Evolutionary conservation across 371 early-diverging fungal species (phyloP), one percentile per base, ranked within the genome.

Genomic region (Mucor mucedo): DNA sequence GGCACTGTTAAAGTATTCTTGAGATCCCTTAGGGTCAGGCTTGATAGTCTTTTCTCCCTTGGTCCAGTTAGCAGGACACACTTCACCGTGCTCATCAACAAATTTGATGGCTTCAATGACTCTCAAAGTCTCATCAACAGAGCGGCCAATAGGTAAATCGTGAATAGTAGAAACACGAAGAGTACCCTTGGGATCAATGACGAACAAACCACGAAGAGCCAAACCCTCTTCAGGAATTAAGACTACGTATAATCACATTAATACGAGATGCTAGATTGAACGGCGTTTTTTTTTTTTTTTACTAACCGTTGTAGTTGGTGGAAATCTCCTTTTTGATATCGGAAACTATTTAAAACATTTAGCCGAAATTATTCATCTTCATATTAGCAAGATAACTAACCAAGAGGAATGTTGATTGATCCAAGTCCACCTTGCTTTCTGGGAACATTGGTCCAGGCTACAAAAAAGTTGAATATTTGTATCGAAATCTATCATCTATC

Each of bases 101-200:
- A 95, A 97, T 79, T 96, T 89, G 72, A 98, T 84, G 28, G 99
- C 99, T 84, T 98, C 91, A 59, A 99, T 79, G 14, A 98, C 83
- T 72, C 99, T 92, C 55, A 99, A 73, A 35, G 93, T 87, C 80
- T 99, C 99, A 71, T 95, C 93, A 53, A 97, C 94, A 33, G 89
- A 91, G 71, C 99, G 89, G 60, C 99, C 99, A 66, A 99, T 90
- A 52, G 90, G 91, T 65, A 94, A 80, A 70, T 96, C 92, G 64
- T 89, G 73, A 38, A 82, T 69, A 58, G 71, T 78, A 52, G 78
- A 62, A 38, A 69, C 69, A 62, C 92, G 90, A 52, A 98, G 86
- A 58, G 82, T 87, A 63, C 89, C 89, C 71, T 94, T 88, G 39
- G 94, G 94, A 74, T 98, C 97, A 63, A 99, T 95, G 71, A 99